Base-by-base conservation (phyloP, 208 protist genomes). In the Crithidia bombi region DNA sequence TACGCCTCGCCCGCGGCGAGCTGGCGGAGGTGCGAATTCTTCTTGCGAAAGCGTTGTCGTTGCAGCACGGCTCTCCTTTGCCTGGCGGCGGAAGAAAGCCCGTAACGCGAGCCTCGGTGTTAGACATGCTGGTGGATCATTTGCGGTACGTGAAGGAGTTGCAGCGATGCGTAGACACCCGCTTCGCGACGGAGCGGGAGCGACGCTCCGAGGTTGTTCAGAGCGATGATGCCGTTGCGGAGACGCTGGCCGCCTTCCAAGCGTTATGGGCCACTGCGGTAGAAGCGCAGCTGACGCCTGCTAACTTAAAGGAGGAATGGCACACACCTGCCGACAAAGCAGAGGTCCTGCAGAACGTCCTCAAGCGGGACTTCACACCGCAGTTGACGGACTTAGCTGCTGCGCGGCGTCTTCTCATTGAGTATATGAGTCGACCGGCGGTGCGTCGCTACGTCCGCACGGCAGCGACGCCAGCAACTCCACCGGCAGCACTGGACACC, bases 251-350 rank as follows among this genome's bases (percentile, higher is more conserved):
- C 1, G 70, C 54, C 1, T 69, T 75, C 28, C 7, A 39, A 19
- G 14, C 44, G 2, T 12, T 75, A 10, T 75, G 70, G 70, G 26
- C 38, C 15, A 11, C 70, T 17, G 70, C 70, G 19, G 58, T 49
- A 7, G 11, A 41, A 30, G 23, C 52, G 2, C 17, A 38, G 10
- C 2, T 36, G 39, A 64, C 70, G 4, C 70, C 70, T 9, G 54
- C 28, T 14, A 28, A 51, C n/a, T 10, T 75, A 19, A 69, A 58
- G 14, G 70, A 68, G 3, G 62, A 35, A n/a, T 75, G 70, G 62
- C 52, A 69, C 54, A 69, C 62, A 1, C 70, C 70, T 2, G 21
- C 9, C 17, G 70, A 75, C 35, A 75, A 75, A 46, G 70, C 70
- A 1, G 62, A 75, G 12, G 46, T 69, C 3, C 23, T 75, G 17